Evolutionary conservation across 805 yeast species (phyloP).

Genomic region (Wickerhamomyces tratensis): DNA sequence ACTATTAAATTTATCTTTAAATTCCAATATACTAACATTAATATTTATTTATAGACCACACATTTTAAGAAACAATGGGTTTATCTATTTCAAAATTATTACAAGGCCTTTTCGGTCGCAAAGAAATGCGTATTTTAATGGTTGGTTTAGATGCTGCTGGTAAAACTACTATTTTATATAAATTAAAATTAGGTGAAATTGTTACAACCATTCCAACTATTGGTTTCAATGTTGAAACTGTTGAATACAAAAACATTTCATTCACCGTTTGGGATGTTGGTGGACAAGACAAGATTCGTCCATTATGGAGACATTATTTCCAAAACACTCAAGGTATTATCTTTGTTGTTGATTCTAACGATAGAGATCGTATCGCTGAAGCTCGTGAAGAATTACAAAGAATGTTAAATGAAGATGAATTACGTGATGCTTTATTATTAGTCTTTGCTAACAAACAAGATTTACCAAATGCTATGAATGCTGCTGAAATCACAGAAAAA

Average conservation of each 20-base stretch:
- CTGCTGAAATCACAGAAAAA: slow-evolving; percentile 96
- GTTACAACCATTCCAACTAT: slow-evolving; percentile 95
- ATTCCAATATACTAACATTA: no score
- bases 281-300: slow-evolving; percentile 99
- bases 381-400: slow-evolving; percentile 98
- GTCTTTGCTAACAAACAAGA: slow-evolving; percentile 98
- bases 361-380: slow-evolving; percentile 95
- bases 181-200: slow-evolving; percentile 91
- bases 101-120: slow-evolving; percentile 92
- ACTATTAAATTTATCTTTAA: no score
- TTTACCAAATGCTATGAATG: slow-evolving; percentile 98
- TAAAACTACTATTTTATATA: slow-evolving; percentile 93
- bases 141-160: slow-evolving; percentile 98
- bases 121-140: slow-evolving; percentile 97
- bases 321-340: slow-evolving; percentile 98
- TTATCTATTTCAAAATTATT: slow-evolving; percentile 89
- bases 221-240: slow-evolving; percentile 96
- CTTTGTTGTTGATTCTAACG: slow-evolving; percentile 96
- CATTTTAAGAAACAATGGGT: slow-evolving; percentile 55
- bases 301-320: slow-evolving; percentile 98
- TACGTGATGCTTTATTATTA: slow-evolving; percentile 89
- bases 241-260: slow-evolving; percentile 92
- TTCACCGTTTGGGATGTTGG: slow-evolving; percentile 99
- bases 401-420: slow-evolving; percentile 97
- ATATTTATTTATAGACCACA: no score